Evolutionary conservation across 371 early-diverging fungal species (phyloP), one percentile per base, ranked within the genome.

Genomic region (Mortierella sp.): DNA sequence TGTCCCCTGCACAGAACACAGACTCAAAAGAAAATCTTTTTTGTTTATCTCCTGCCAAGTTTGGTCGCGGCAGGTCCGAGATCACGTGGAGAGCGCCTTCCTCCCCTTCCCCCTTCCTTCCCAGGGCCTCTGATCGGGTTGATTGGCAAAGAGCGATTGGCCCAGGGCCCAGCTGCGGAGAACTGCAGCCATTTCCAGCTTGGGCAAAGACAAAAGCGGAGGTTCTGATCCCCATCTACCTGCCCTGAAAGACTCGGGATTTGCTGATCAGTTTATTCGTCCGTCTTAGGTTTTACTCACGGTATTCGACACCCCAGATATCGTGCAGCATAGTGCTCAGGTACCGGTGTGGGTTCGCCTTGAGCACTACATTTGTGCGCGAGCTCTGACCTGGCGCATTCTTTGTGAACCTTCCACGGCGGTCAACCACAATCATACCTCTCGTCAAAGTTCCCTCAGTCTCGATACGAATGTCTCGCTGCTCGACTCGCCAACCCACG

Each of bases 401-500:
- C 66, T 53, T 74, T 23, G 55, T 70, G 30, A 70, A 65, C 66
- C 28, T 56, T 19, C 18, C 29, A 19, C 86, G 80, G 16, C 80
- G 72, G 52, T 88, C 88, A 16, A 82, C 64, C 29, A 79, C 71
- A 18, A 82, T 58, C 88, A 87, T 87, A 4, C 88, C 88, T 16
- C 81, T 66, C 0, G 86, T 86, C 66, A 84, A 82, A 1, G 52
- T 50, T 5, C 86, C 88, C 25, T 74, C 72, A 0, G 80, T 68
- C 66, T 88, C 88, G 25, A 88, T 81, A 26, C 81, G 83, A 30
- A 85, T 55, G 50, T 88, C 86, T 15, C 76, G 68, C 57, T 80
- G 80, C 57, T 83, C 65, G 18, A 74, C 70, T 4, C 60, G 29
- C 74, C 75, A 82, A 1, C 68, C 75, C 14, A 72, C 52, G 16